Conservation (phyloP, 495 filamentous ascomycete species). For the Chaetomidium leptoderma region DNA sequence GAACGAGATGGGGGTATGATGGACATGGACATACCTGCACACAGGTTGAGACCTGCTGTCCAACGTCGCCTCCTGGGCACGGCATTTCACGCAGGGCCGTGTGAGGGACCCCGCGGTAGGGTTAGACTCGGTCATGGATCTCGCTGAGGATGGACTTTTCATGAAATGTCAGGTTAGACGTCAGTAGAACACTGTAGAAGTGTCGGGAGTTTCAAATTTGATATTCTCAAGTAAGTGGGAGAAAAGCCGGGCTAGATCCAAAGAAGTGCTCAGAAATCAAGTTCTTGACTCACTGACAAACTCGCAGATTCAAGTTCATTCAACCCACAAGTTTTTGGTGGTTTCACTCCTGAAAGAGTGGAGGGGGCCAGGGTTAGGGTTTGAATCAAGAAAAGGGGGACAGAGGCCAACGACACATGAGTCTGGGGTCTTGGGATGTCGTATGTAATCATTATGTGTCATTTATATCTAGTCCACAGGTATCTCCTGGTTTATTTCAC, state of each 20-base stretch:
- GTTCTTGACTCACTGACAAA: conserved; percentile 3
- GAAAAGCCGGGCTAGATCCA: neutral
- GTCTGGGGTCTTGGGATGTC: too few relatives aligned
- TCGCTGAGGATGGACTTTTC: neutral
- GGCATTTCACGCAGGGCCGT: conserved; percentile 26
- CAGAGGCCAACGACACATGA: too few relatives aligned
- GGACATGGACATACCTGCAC: conserved; percentile 15
- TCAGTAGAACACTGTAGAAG: neutral
- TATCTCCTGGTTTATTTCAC: neutral
- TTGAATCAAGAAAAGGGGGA: neutral
- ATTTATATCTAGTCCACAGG: neutral
- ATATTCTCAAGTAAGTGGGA: neutral
- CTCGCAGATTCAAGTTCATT: neutral
- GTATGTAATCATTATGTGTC: neutral
- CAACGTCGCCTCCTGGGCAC: conserved; percentile 26
- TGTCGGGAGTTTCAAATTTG: neutral
- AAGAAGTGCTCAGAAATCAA: neutral
- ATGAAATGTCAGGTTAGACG: neutral
- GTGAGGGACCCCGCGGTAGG: conserved; percentile 11
- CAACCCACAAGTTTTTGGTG: neutral
- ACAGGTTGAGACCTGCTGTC: conserved; percentile 27
- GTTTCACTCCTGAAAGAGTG: neutral
- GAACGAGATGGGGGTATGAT: too few relatives aligned
- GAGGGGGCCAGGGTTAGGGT: conserved; percentile 10
- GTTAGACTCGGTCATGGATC: conserved; percentile 6